phyloP scores from a whole-genome alignment of 345 rosid species.

The Anastatica hierochuntica region DNA sequence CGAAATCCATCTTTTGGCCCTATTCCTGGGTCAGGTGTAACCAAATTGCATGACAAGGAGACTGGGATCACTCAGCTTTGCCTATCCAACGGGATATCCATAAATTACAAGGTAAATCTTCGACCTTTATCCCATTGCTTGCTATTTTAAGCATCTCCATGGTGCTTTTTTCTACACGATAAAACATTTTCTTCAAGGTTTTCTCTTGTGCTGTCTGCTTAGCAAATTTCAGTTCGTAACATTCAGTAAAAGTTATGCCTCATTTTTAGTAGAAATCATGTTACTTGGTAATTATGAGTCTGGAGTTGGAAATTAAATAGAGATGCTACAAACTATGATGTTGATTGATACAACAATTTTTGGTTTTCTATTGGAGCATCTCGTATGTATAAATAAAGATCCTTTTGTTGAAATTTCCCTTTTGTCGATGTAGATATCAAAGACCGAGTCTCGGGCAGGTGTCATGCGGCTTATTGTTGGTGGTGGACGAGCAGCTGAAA shows the following conservation, averaged over 20 bases:
- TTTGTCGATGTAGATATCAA: conserved; percentile 46
- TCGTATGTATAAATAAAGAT: background rate
- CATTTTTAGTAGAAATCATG: background rate
- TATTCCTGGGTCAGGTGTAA: conserved; percentile 35
- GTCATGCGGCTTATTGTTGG: conserved; percentile 99
- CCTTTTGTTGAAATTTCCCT: background rate
- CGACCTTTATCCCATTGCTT: background rate
- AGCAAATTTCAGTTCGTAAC: background rate
- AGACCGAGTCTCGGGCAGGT: conserved; percentile 78
- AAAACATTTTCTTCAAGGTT: background rate
- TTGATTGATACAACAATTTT: background rate
- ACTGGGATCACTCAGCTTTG: conserved; percentile 79
- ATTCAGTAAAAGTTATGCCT: background rate
- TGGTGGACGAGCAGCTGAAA: conserved; percentile 95
- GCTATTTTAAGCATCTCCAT: background rate
- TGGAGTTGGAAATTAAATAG: background rate
- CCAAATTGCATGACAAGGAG: conserved; percentile 66
- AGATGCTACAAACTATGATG: conserved; percentile 7
- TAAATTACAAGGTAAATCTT: conserved; percentile 66
- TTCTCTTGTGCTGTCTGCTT: background rate
- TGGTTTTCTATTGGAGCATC: background rate
- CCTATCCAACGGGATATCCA: conserved; percentile 89
- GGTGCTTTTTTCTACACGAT: conserved; percentile 2
- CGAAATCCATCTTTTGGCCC: conserved; percentile 56
- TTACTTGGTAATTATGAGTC: background rate